Evolutionary conservation across 768 basidiomycete genomes (phyloP), one percentile per base, ranked within the genome.

Genomic region (Suillus occidentalis): DNA sequence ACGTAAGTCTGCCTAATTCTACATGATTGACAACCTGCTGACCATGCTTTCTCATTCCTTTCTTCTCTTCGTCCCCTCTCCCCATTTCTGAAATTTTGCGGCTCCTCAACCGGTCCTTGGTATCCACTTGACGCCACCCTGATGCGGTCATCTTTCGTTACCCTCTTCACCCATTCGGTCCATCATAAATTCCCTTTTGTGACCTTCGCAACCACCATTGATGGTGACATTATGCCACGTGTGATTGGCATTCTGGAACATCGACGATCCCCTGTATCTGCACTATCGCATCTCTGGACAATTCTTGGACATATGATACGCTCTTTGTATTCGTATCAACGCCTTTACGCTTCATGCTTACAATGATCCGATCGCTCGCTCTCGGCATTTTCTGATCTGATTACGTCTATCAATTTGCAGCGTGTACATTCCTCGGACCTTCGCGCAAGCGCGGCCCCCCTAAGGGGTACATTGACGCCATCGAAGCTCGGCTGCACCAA

Each of bases 391-490:
- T n/a, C 57, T 58, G 57, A 39, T 14, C 37, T 25, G 39, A 40
- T 42, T 20, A 45, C 61, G 28, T 43, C 49, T 28, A 40, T 45
- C 47, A 52, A 59, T 62, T 47, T 64, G 36, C 72, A 91, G 89
- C 85, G 22, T 92, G 90, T 72, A 91, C 91, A 0, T 92, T 90
- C 76, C 81, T 92, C 47, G 89, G 89, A 3, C 90, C 90, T 9
- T 91, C 90, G 14, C 85, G 89, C 69, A 91, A 91, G 73, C 89
- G 94, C 68, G 94, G 94, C 2, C 91, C 91, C 4, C 91, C 92
- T n/a, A 94, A 93, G 72, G 94, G 94, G 1, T 97, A 97, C 81
- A 95, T 97, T 72, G 94, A 96, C 71, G 94, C 94, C 36, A 94
- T 97, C 70, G 94, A 97, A 77, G 91, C 91, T 16, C 87, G 93